Percentiles rank a stretch among this genome's conserved stretches.
Conservation (phyloP, 1,139 yeast genomes). For the Sugiyamaella novakii region DNA sequence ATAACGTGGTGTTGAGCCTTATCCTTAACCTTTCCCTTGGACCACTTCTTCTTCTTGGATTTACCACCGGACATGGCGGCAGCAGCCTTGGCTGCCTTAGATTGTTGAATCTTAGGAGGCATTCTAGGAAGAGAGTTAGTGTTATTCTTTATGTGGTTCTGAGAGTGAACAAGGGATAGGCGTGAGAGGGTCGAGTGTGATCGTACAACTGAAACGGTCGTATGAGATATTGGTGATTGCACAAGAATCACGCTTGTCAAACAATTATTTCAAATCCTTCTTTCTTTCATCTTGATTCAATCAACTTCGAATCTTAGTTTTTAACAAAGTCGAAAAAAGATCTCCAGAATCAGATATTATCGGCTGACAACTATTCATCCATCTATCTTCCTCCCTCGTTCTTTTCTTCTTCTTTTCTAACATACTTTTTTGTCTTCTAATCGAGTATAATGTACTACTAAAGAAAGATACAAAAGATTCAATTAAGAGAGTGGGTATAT, state of each 20-base stretch:
- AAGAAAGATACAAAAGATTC: slow-evolving; percentile 11
- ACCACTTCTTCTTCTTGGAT: slow-evolving; percentile 99
- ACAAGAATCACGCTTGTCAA: too few species aligned
- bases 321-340: too few species aligned
- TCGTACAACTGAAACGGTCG: too few species aligned
- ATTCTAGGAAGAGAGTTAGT: slow-evolving; percentile 44
- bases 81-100: slow-evolving; percentile 99
- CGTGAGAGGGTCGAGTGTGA: background rate
- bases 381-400: background rate
- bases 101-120: slow-evolving; percentile 99
- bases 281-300: too few species aligned
- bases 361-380: too few species aligned
- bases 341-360: too few species aligned
- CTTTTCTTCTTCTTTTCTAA: background rate
- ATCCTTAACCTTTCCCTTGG: slow-evolving; percentile 99
- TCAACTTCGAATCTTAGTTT: too few species aligned
- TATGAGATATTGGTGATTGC: too few species aligned
- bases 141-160: too few species aligned
- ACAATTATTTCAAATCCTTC: too few species aligned
- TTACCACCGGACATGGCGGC: slow-evolving; percentile 99
- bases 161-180: background rate
- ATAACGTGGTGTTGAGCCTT: slow-evolving; percentile 98
- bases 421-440: slow-evolving; percentile 14
- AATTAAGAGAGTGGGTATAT: slow-evolving; percentile 6
- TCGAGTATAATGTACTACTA: slow-evolving; percentile 13